These are phyloP conservation scores for Dalechampia spathulata DNA, from an alignment of 441 rosid genomes.

Conservation along the genomic window DNA sequence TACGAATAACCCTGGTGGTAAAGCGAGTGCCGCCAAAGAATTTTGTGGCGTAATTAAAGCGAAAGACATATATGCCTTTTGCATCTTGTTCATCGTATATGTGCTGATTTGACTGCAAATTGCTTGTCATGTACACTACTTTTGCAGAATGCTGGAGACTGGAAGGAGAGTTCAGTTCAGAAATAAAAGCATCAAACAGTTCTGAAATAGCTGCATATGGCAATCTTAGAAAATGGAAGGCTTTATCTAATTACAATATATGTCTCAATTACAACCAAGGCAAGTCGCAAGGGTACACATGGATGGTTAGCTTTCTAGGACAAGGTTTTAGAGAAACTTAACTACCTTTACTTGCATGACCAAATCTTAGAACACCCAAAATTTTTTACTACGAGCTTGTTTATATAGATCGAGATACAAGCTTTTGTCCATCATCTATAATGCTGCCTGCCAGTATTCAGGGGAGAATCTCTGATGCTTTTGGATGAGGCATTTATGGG, in stretches of 20 bases:
- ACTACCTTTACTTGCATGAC: conserved; percentile 20
- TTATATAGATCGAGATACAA: conserved; percentile 12
- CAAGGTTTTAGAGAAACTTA: conserved; percentile 19
- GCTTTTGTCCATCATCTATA: conserved; percentile 27
- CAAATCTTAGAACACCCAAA: conserved; percentile 24
- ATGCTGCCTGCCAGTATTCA: conserved; percentile 48
- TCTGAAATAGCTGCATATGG: conserved; percentile 22
- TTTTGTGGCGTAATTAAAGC: background rate
- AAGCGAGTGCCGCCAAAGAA: conserved; percentile 4
- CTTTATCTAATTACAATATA: conserved; percentile 30
- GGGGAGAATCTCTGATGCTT: conserved; percentile 44
- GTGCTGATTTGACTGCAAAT: conserved; percentile 5
- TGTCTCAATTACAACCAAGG: conserved; percentile 25
- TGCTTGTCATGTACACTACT: background rate
- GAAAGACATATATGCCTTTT: conserved; percentile 2
- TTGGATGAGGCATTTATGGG: conserved; percentile 26
- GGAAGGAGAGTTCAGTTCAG: background rate
- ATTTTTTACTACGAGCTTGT: conserved; percentile 21
- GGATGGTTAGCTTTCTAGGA: conserved; percentile 35
- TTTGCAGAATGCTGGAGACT: background rate
- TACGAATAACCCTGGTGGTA: background rate
- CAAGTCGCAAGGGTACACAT: conserved; percentile 20
- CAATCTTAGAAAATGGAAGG: conserved; percentile 22
- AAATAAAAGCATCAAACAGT: background rate
- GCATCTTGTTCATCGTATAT: conserved; percentile 5